Evolutionary conservation across 1,284 basidiomycete species (phyloP), one percentile per base, ranked within the genome.

Genomic region (Leccinum proliferum): DNA sequence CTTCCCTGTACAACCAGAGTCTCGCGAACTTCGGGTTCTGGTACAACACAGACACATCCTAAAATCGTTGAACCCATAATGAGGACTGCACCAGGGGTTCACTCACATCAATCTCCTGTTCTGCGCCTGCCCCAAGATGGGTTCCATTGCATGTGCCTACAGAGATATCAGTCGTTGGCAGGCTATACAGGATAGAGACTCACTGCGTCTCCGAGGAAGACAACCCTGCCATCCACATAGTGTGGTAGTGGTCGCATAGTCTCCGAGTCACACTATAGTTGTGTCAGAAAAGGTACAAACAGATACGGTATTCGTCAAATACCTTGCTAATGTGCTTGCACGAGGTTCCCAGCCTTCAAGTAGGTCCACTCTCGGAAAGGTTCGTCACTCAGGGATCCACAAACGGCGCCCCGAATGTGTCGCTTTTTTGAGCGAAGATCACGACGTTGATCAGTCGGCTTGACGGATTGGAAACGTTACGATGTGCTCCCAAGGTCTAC

Each of bases 331-430:
- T 6, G 74, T 75, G 60, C 70, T 72, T 1, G 77, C 77, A 58
- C 77, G 78, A 7, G 71, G 65, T 61, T 83, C 82, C 78, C 79
- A 83, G 10, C 72, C 71, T 4, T 65, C 66, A 59, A 76, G 81
- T 5, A 65, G 62, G 56, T 75, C 58, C 74, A 65, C 72, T 60
- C 63, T 64, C 70, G 56, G 68, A 67, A 25, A 61, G 76, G n/a
- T 77, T 67, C 21, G 60, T 59, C 4, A 79, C 76, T 73, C 74
- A 78, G 8, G 72, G 72, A 6, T 74, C 76, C 8, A 76, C 68
- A 61, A 74, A 75, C 4, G 63, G 60, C 5, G 76, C 74, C 21
- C 76, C 75, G 58, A 80, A 79, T n/a, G 71, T 68, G 6, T 71
- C 70, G 21, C 67, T 69, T 10, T 76, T 68, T 21, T 75, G 72